Base-by-base conservation (phyloP, 139 green algal species). In the Chlorella sp. region DNA sequence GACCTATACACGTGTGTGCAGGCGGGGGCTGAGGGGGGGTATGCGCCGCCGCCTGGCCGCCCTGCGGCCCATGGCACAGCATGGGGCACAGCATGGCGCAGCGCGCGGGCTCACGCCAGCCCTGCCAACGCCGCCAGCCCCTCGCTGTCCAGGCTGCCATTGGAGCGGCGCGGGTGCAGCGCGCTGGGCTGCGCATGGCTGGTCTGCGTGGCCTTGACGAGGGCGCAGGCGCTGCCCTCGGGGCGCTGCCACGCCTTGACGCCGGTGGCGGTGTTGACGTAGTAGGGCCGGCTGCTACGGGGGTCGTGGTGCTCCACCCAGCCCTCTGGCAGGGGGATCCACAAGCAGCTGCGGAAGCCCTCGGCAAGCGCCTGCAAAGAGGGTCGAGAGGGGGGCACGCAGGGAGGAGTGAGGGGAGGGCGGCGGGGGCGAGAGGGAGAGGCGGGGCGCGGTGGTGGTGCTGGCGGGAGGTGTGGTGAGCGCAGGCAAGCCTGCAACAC, bases 301-400 rank as follows among this genome's bases (percentile, higher is more conserved):
- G 90, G 88, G 84, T 97, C 95, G 16, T 85, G 89, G 86, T 94
- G 93, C 92, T 97, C 94, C 53, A 87, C 64, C 96, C 96, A 98
- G n/a, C 96, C 96, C 79, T 96, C 92, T 0, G 96, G 96, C 80
- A 98, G 93, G 30, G 93, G 93, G n/a, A 92, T 83, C 94, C 94
- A 98, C 83, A 98, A 90, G 87, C 96, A 98, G 16, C 91, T 94
- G 84, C 95, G 92, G 79, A 97, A 92, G 48, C 95, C 94, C 76
- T 97, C 94, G 24, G 89, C 87, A 71, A 97, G 83, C 0, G 76
- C 92, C 92, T 96, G 92, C 36, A 28, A 30, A 42, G 0, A 69
- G 66, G 30, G 48, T 32, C 32, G n/a, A 18, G 53, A 57, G 79
- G 22, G 40, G 22, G 40, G 40, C 21, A 42, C 1, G 75, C 15